Base-by-base conservation (phyloP, 352 stramenopile species). In the Globisporangium carolinianum region DNA sequence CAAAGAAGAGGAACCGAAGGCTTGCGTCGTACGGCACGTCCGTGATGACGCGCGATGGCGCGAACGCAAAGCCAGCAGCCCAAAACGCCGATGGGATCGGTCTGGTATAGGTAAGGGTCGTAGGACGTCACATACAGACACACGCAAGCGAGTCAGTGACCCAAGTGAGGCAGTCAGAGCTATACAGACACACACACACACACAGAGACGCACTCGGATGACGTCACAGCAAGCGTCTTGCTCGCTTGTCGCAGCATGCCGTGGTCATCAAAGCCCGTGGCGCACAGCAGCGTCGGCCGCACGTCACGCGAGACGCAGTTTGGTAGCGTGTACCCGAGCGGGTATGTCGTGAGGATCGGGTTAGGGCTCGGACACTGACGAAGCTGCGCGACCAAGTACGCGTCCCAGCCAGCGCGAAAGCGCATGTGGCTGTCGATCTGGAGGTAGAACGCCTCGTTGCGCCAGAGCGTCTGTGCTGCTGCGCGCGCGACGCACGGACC, bases 391-490 rank as follows among this genome's bases (percentile, higher is more conserved):
- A 98, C 86, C 47, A 98, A 64, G 55, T 91, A 97, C 9, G 59
- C 68, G 66, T 98, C 95, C 94, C 94, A 98, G 15, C 76, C 71
- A 11, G 51, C 54, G 6, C 75, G 75, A 45, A 93, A 83, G 1
- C 91, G 79, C 81, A 97, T 98, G 71, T 98, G 95, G 55, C 91
- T 97, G 67, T 98, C 95, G 62, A 98, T 96, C 67, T 98, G 93
- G 5, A 98, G 78, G 41, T 97, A 79, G 66, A 91, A 98, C 11
- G 76, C 45, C 66, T 98, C 93, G 32, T 73, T 80, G 15, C 75
- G 51, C 65, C 81, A 96, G 2, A 98, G 66, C 18, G 68, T 68
- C 68, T 97, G 88, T 9, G 79, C 78, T 5, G 90, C 66, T 39
- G 75, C 66, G 38, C 95, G 79, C 38, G 95, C 94, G 38, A 95